These are phyloP conservation scores for Apiospora saccharicola DNA, from an alignment of 2,329 filamentous ascomycete species.

Conservation along the genomic window DNA sequence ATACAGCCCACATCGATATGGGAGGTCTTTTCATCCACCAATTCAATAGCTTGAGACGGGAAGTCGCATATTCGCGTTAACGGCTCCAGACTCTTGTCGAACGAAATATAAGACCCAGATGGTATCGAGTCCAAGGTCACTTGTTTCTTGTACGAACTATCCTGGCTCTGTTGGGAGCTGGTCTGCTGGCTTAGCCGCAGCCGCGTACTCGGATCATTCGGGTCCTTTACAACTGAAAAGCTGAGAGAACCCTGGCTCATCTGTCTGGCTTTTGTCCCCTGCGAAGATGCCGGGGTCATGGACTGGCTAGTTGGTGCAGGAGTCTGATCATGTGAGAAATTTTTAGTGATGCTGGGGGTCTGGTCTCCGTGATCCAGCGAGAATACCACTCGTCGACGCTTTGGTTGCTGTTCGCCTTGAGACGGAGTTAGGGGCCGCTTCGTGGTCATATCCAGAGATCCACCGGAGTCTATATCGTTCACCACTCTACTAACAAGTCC, in stretches of 20 bases:
- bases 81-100: conserved; percentile 27
- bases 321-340: not conserved
- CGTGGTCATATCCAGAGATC: conserved; percentile 24
- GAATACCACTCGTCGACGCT: conserved; percentile 41
- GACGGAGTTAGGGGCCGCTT: conserved; percentile 36
- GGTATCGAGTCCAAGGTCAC: conserved; percentile 43
- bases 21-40: conserved; percentile 42
- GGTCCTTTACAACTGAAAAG: conserved; percentile 82
- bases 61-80: conserved; percentile 26
- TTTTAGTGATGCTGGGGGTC: not conserved
- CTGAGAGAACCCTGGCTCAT: conserved; percentile 53
- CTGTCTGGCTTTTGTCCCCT: conserved; percentile 37
- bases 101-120: conserved; percentile 26
- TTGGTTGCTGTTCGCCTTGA: conserved; percentile 32
- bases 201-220: conserved; percentile 68
- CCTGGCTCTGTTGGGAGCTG: conserved; percentile 58
- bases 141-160: conserved; percentile 43
- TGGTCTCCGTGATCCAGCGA: conserved; percentile 25
- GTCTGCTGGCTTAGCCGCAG: conserved; percentile 72
- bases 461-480: conserved; percentile 31
- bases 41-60: not conserved
- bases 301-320: not conserved
- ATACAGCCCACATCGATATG: conserved; percentile 36
- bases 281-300: not conserved
- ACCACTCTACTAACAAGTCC: conserved; percentile 46